A percentile compares a stretch with the other conserved stretches of the same genome.
These are phyloP conservation scores for Yamadazyma friedrichii DNA, from an alignment of 1,139 yeast species.

Conservation along the genomic window DNA sequence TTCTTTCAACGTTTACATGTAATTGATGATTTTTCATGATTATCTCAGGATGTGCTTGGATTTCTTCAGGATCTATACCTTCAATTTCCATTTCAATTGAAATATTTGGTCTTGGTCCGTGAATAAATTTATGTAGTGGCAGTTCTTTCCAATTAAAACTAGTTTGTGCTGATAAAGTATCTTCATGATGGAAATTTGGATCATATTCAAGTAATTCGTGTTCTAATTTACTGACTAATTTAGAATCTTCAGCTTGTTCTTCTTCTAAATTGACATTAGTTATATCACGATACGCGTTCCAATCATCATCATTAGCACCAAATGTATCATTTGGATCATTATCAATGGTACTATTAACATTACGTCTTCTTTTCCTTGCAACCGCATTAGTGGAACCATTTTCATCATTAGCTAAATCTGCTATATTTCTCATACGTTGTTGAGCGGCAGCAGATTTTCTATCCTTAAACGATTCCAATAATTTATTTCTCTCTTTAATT, in stretches of 20 bases:
- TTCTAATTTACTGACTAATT: slow-evolving; percentile 62
- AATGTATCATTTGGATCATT: slow-evolving; percentile 93
- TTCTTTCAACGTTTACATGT: slow-evolving; percentile 86
- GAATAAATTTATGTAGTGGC: slow-evolving; percentile 74
- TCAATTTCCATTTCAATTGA: slow-evolving; percentile 43
- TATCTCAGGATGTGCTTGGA: slow-evolving; percentile 45
- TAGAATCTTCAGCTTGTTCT: slow-evolving; percentile 69
- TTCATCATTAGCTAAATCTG: slow-evolving; percentile 81
- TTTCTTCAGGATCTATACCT: slow-evolving; percentile 43
- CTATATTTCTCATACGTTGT: slow-evolving; percentile 87
- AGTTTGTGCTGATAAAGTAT: slow-evolving; percentile 73
- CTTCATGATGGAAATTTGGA: slow-evolving; percentile 82
- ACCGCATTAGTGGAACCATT: slow-evolving; percentile 38
- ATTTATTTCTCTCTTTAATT: slow-evolving; percentile 65
- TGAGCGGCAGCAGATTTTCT: slow-evolving; percentile 91
- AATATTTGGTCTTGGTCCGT: slow-evolving; percentile 78
- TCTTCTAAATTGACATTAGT: slow-evolving; percentile 71
- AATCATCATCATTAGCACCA: slow-evolving; percentile 95
- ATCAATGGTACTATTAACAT: slow-evolving; percentile 64
- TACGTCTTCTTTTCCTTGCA: slow-evolving; percentile 51
- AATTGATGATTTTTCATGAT: slow-evolving; percentile 66
- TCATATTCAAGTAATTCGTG: slow-evolving; percentile 75
- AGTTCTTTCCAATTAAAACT: slow-evolving; percentile 81
- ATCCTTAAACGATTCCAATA: slow-evolving; percentile 78
- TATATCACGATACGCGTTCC: slow-evolving; percentile 88